Evolutionary conservation across 176 grass and related monocot species (phyloP).

Genomic region (Metroxylon sagu): DNA sequence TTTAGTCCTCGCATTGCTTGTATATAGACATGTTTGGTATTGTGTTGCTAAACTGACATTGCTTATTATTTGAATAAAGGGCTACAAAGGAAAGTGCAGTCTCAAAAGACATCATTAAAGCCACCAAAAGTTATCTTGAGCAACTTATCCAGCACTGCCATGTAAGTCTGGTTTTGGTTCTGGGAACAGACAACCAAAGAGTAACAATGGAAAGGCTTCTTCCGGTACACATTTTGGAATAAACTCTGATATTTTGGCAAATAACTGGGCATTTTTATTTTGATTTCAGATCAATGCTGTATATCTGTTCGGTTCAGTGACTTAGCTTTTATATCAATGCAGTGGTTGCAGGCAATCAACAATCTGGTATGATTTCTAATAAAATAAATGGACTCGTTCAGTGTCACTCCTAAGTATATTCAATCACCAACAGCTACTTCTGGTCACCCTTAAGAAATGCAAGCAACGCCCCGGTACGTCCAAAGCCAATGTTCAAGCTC

Average conservation of each 20-base stretch:
- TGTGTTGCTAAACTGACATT: constrained; percentile 6
- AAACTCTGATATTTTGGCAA: too few species aligned
- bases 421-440: too few species aligned
- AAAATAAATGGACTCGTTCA: too few species aligned
- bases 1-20: too few species aligned
- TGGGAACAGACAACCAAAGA: constrained; percentile 42
- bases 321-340: neutral
- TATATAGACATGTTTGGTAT: neutral
- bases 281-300: too few species aligned
- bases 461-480: too few species aligned
- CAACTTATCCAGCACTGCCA: constrained; percentile 35
- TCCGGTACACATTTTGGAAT: neutral
- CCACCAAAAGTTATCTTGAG: constrained; percentile 44
- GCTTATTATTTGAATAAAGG: constrained; percentile 17
- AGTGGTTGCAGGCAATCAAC: constrained; percentile 37
- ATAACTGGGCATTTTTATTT: too few species aligned
- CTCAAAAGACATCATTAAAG: constrained; percentile 46
- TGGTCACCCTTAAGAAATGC: too few species aligned
- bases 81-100: constrained; percentile 18
- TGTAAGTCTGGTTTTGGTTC: constrained; percentile 21
- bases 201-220: constrained; percentile 12
- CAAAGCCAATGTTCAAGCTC: too few species aligned
- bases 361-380: constrained; percentile 25
- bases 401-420: too few species aligned
- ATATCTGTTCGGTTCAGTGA: too few species aligned